phyloP scores from a whole-genome alignment of 768 basidiomycete genomes.

The Tylopilus cervinicoccineus region DNA sequence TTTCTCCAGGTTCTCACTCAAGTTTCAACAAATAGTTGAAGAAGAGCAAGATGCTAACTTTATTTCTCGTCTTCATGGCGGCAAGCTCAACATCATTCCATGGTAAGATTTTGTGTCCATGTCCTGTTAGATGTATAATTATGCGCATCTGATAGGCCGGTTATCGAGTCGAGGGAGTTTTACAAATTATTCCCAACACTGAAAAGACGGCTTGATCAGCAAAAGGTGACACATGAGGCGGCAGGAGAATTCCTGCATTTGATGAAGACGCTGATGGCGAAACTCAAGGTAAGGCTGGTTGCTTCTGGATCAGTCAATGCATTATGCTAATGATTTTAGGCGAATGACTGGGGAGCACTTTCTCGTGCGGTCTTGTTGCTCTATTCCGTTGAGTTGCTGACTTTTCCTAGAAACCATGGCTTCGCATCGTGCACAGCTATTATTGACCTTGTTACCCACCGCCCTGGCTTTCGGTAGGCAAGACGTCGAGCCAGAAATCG shows the following conservation, averaged over 20 bases:
- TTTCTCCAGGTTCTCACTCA: conserved; percentile 45
- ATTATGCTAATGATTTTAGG: conserved; percentile 30
- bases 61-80: conserved; percentile 53
- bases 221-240: conserved; percentile 43
- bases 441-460: conserved; percentile 38
- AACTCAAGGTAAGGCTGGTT: conserved; percentile 46
- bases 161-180: conserved; percentile 60
- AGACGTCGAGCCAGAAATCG: conserved; percentile 42
- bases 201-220: conserved; percentile 44
- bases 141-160: conserved; percentile 31
- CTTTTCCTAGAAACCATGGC: conserved; percentile 40
- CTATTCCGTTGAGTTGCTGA: neutral
- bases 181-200: conserved; percentile 48
- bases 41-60: conserved; percentile 59
- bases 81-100: conserved; percentile 52
- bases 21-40: conserved; percentile 57
- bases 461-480: conserved; percentile 48
- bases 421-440: conserved; percentile 40
- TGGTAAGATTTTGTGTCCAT: conserved; percentile 33
- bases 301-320: neutral
- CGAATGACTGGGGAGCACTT: conserved; percentile 60
- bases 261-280: conserved; percentile 62
- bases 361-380: conserved; percentile 40
- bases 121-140: neutral
- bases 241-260: conserved; percentile 53